A percentile compares a stretch with the other conserved stretches of the same genome.
These are phyloP conservation scores for Beauveria sp. DNA, from an alignment of 2,329 filamentous ascomycete species.

Conservation along the genomic window DNA sequence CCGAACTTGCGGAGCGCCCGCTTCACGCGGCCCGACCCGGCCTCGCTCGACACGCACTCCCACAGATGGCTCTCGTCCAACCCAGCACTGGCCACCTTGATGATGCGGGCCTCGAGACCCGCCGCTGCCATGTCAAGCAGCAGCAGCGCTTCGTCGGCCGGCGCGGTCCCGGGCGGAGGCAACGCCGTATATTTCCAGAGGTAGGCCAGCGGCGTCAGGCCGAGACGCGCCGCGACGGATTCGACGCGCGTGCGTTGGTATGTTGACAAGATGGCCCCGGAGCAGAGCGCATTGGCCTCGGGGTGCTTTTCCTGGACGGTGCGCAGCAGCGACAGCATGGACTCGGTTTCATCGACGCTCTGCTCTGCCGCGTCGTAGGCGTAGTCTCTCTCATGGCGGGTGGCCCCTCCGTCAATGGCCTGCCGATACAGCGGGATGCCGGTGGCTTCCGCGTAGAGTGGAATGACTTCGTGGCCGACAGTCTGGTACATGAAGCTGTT, in stretches of 20 bases:
- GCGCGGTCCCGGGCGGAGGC: conserved; percentile 35
- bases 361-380: conserved; percentile 21
- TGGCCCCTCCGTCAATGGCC: conserved; percentile 63
- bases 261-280: conserved; percentile 86
- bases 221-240: conserved; percentile 78
- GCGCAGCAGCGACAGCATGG: conserved; percentile 66
- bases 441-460: conserved; percentile 73
- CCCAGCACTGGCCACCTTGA: conserved; percentile 91
- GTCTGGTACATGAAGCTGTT: conserved; percentile 99
- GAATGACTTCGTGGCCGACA: conserved; percentile 79
- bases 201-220: conserved; percentile 73
- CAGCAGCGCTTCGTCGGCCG: conserved; percentile 45
- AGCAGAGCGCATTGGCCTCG: conserved; percentile 75
- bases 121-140: conserved; percentile 73
- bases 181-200: conserved; percentile 86
- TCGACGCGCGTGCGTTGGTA: conserved; percentile 97
- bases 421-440: conserved; percentile 77
- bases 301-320: conserved; percentile 63
- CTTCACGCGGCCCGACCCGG: conserved; percentile 39
- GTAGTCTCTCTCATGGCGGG: conserved; percentile 68
- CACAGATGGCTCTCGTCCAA: conserved; percentile 76
- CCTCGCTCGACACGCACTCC: conserved; percentile 61
- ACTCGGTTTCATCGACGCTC: conserved; percentile 77
- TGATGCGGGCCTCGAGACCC: conserved; percentile 78
- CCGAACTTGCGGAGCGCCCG: conserved; percentile 60